These are phyloP conservation scores for Solanum tacnaense DNA, from an alignment of 257 asterid genomes.

Conservation along the genomic window DNA sequence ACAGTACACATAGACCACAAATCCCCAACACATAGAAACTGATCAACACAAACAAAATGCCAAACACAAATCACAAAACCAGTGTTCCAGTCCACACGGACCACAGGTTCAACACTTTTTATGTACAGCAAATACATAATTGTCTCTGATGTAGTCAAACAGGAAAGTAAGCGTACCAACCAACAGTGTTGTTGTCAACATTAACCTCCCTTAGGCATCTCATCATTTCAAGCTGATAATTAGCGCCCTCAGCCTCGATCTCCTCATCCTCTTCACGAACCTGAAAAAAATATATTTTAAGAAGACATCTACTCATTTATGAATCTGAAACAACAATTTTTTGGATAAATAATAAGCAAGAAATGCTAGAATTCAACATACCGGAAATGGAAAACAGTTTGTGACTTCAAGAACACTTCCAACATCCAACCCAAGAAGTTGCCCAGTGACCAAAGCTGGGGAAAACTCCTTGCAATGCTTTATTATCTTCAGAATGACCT, in stretches of 20 bases:
- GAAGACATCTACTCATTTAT: not conserved
- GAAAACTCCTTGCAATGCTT: slow-evolving; percentile 97
- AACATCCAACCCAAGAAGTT: slow-evolving; percentile 94
- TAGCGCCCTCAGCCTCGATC: slow-evolving; percentile 93
- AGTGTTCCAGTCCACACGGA: not conserved
- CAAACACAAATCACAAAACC: not conserved
- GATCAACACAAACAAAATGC: not conserved
- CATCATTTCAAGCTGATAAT: slow-evolving; percentile 99
- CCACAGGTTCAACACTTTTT: not conserved
- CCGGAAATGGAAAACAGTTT: slow-evolving; percentile 95
- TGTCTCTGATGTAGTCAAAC: not conserved
- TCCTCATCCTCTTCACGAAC: slow-evolving; percentile 97
- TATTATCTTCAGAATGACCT: slow-evolving; percentile 89
- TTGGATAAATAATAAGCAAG: not conserved
- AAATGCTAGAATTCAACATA: slow-evolving; percentile 8
- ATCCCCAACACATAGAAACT: not conserved
- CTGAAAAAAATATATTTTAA: slow-evolving; percentile 9
- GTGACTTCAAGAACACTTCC: slow-evolving; percentile 97
- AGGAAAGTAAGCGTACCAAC: slow-evolving; percentile 43
- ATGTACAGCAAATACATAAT: not conserved
- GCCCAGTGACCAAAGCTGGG: slow-evolving; percentile 90
- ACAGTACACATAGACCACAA: not conserved
- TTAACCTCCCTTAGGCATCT: slow-evolving; percentile 96
- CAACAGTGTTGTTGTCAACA: slow-evolving; percentile 96
- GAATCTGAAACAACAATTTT: not conserved